Base-by-base conservation (phyloP, 1,139 yeast species). In the Lizanozyma gosingica region DNA sequence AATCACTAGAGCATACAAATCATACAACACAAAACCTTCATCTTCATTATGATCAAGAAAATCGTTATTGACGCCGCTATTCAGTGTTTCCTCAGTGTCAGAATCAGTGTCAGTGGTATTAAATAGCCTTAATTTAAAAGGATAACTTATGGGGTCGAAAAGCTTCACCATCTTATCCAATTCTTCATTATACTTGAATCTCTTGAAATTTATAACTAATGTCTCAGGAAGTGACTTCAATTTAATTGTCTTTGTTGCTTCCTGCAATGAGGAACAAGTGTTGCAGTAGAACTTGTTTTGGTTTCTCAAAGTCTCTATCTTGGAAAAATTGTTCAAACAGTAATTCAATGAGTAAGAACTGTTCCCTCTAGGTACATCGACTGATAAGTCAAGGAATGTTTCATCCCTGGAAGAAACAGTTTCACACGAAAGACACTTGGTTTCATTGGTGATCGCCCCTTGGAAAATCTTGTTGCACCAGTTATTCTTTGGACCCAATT, bases 201-300 rank as follows among this genome's bases (percentile, higher is more conserved):
- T 65, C 59, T 92, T 92, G 49, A 92, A 70, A 59, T 92, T 96
- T 35, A 92, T 71, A 1, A 94, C 83, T 42, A 92, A 63, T 4
- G 86, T 73, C 45, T 80, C 80, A 1, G 98, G 98, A 33, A 88
- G 64, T 48, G 75, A 72, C 48, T 83, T 83, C 39, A 92, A 66
- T 46, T 84, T 86, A 63, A 90, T 88, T n/a, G 94, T 75, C 57
- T 92, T 86, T 45, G 88, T 88, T 2, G 98, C 98, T 54, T 92
- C 97, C 60, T 92, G 97, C 42, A 90, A 71, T 0, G 95, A 85
- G 41, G 85, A 83, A 53, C 98, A 92, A 17, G 78, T 74, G 56
- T 90, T 95, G 62, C 98, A 92, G 57, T 86, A 85, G 57, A 92
- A 92, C 62, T 92, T 92, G 63, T 92, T 90, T 40, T 86, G 80